Evolutionary conservation across 2,329 filamentous ascomycete species (phyloP), one percentile per base, ranked within the genome.

Genomic region (Alternaria incomplexa): DNA sequence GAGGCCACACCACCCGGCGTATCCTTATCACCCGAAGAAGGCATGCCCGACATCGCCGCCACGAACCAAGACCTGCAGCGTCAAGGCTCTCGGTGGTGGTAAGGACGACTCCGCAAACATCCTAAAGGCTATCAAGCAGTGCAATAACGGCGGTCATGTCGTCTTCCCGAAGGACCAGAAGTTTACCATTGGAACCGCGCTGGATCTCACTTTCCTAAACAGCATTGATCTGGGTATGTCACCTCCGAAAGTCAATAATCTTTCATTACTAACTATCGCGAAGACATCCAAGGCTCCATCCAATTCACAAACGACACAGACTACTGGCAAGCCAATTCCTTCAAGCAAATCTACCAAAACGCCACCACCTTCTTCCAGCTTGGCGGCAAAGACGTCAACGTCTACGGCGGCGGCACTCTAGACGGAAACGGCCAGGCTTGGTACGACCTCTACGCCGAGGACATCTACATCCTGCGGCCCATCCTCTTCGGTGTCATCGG

Each of bases 251-350:
- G 4, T 3, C 7, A 3, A 26, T 6, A 2, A 4, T 10, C 1
- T 9, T 23, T 5, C 13, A 20, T 1, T 17, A 1, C 62, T 73
- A 48, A 76, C 28, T 3, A 1, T 13, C 3, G 5, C 3, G 6
- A 61, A 86, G 86, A 87, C 65, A 85, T 89, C 63, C 84, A 85
- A 70, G 88, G 87, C 22, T 84, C 84, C 22, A 83, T 91, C 20
- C 81, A 85, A 59, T 92, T 92, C 79, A 87, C 85, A 58, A 85
- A 89, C 54, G 88, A 92, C 73, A 89, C 88, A 2, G 84, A 87
- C 67, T 92, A 91, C 78, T 92, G 90, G 90, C 84, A 89, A 65
- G 83, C 83, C 9, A 84, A 91, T 70, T 83, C 85, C 45, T 91
- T 91, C 82, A 85, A 85, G 58, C 88, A 89, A 25, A 81, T 80